These are phyloP conservation scores for Colletotrichum tropicicola DNA, from an alignment of 2,329 filamentous ascomycete genomes.

Conservation along the genomic window DNA sequence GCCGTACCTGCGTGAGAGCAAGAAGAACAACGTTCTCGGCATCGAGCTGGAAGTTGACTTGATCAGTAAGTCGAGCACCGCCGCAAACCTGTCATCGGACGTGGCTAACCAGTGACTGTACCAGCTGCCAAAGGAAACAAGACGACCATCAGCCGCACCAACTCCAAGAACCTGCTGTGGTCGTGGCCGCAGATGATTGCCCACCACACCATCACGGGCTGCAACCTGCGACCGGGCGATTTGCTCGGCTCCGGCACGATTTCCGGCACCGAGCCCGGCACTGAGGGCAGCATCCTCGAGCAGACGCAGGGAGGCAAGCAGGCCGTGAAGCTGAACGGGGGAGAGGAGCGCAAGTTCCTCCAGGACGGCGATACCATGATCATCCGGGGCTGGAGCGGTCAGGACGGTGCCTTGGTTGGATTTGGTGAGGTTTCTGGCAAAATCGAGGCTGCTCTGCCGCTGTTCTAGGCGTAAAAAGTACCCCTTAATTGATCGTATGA, in stretches of 20 bases:
- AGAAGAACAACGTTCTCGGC: slow-evolving; percentile 44
- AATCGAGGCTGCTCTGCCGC: slow-evolving; percentile 52
- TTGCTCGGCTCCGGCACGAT: slow-evolving; percentile 84
- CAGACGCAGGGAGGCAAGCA: slow-evolving; percentile 75
- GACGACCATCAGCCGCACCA: slow-evolving; percentile 37
- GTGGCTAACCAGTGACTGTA: slow-evolving; percentile 2
- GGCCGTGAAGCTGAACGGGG: slow-evolving; percentile 67
- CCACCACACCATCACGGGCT: slow-evolving; percentile 82
- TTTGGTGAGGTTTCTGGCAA: slow-evolving; percentile 78
- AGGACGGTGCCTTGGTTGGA: slow-evolving; percentile 74
- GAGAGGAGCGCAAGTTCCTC: slow-evolving; percentile 75
- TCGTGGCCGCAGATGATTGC: slow-evolving; percentile 87
- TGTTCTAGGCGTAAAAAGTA: slow-evolving; percentile 35
- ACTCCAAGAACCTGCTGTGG: slow-evolving; percentile 67
- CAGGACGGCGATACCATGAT: slow-evolving; percentile 78
- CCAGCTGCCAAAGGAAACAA: slow-evolving; percentile 42
- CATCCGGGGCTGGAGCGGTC: slow-evolving; percentile 72
- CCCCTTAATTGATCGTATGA: not conserved
- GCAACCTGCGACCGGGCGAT: slow-evolving; percentile 78
- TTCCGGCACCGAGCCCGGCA: slow-evolving; percentile 68
- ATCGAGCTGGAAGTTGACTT: slow-evolving; percentile 50
- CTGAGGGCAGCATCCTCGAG: slow-evolving; percentile 77
- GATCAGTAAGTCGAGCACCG: slow-evolving; percentile 49
- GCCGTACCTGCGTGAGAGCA: slow-evolving; percentile 66
- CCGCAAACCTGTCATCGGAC: not conserved